Evolutionary conservation across 2,329 filamentous ascomycete species (phyloP).

Genomic region (Fusarium sp.): DNA sequence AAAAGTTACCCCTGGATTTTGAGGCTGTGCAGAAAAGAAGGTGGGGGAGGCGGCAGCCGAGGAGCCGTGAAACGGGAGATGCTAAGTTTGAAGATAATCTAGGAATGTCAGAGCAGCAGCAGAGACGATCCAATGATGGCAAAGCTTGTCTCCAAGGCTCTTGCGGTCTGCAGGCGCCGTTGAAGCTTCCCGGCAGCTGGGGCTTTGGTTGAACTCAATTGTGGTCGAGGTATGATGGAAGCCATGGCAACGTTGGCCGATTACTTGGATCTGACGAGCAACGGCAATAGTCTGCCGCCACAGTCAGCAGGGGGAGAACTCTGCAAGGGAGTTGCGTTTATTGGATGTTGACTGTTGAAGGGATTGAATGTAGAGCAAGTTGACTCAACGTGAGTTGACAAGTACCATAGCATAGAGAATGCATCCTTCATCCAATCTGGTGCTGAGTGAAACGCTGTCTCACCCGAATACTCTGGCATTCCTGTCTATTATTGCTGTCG

Average conservation of each 20-base stretch:
- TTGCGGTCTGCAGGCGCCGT: constrained; percentile 7
- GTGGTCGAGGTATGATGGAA: neutral
- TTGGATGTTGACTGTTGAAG: no score
- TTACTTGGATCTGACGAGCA: constrained; percentile 2
- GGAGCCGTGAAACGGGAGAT: neutral
- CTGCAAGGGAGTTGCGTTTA: neutral
- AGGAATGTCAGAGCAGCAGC: constrained; percentile 10
- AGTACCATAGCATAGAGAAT: no score
- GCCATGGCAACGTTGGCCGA: constrained; percentile 6
- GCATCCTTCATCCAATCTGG: no score
- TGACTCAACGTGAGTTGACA: no score
- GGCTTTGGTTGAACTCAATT: constrained; percentile 3
- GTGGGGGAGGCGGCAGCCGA: neutral
- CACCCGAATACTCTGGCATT: neutral
- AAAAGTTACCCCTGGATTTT: constrained; percentile 37
- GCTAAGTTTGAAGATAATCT: neutral
- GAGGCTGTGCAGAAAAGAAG: constrained; percentile 23
- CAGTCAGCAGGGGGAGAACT: neutral
- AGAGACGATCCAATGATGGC: constrained; percentile 30
- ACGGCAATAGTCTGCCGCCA: neutral
- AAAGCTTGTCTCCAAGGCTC: constrained; percentile 7
- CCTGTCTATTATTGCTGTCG: neutral
- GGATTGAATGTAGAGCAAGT: no score
- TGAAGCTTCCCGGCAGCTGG: neutral
- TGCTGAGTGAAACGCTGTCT: neutral